Evolutionary conservation across 2,329 filamentous ascomycete species (phyloP), one percentile per base, ranked within the genome.

Genomic region (Paraconiothyrium brasiliense): DNA sequence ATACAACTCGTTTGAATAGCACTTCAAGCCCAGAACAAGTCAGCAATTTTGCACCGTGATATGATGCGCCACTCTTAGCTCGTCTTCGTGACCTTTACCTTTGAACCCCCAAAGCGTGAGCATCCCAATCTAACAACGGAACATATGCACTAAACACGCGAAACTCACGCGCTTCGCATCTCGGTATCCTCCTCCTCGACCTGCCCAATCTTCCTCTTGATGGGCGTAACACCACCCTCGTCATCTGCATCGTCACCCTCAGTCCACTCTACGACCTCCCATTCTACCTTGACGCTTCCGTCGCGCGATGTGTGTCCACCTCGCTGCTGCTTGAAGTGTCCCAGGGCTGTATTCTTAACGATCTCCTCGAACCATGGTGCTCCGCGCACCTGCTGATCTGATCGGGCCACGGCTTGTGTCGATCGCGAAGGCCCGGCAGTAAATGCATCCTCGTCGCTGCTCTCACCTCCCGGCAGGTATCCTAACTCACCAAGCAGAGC

Each of bases 331-430:
- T 87, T 88, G 77, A 91, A 83, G 54, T 85, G 88, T 1, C 91
- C 92, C 46, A 97, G 80, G 43, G 84, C 84, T 67, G 92, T 94
- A 57, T 92, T 90, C 71, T 92, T 86, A 2, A 96, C 86, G 83
- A 97, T 85, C 65, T 87, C 87, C 69, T 97, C 92, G 68, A 97
- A 94, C 92, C 93, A 97, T 0, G 93, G 91, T 32, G 94, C 85
- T 2, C 90, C 90, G n/a, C 79, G 77, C 2, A 79, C 58, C 27
- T 65, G 68, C 37, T 77, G 69, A 32, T 69, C 67, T 39, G 69
- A 57, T 34, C 70, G 65, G 20, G 51, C 64, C 13, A 72, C 59
- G 3, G 63, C 46, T 7, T 67, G 70, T 4, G 64, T 57, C 13
- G 62, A 14, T 11, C 64, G 67, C 27, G 67, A 65, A 24, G 64